Conservation (phyloP, 1,284 basidiomycete genomes). For the Ustilago loliicola region DNA sequence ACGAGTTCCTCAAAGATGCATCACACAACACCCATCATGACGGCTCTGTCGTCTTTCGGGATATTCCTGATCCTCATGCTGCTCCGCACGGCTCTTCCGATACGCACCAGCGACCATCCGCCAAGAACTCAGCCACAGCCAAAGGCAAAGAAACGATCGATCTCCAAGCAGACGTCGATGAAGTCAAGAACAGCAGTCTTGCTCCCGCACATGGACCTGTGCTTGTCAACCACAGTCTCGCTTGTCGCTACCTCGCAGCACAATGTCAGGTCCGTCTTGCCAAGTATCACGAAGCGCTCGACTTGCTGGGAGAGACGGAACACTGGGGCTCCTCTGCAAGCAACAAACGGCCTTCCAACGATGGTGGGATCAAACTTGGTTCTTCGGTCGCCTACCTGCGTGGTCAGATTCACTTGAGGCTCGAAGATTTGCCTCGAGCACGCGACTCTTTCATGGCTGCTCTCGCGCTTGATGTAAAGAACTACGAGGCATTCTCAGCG, state of each 20-base stretch:
- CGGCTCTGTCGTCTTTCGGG: constrained; percentile 19
- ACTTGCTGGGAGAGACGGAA: constrained; percentile 80
- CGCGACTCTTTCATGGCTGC: constrained; percentile 96
- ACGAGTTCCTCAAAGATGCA: constrained; percentile 29
- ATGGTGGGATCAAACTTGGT: constrained; percentile 71
- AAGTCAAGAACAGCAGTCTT: constrained; percentile 32
- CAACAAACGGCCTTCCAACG: constrained; percentile 60
- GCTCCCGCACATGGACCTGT: constrained; percentile 50
- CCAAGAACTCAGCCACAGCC: background rate
- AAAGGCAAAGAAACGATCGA: constrained; percentile 12
- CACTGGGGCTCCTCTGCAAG: constrained; percentile 50
- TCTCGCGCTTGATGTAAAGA: constrained; percentile 92
- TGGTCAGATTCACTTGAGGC: constrained; percentile 91
- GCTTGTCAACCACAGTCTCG: constrained; percentile 62
- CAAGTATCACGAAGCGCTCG: constrained; percentile 91
- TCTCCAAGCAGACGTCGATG: constrained; percentile 40
- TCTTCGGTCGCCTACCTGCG: constrained; percentile 84
- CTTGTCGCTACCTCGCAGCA: constrained; percentile 76
- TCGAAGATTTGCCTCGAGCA: constrained; percentile 88
- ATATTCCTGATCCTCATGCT: background rate
- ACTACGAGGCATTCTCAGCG: constrained; percentile 94
- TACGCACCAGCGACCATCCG: background rate
- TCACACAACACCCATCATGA: constrained; percentile 8
- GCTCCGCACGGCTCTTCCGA: background rate
- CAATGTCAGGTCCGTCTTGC: constrained; percentile 94